A percentile compares a stretch with the other conserved stretches of the same genome.
phyloP scores from a whole-genome alignment of 768 basidiomycete genomes.

The Leucocoprinus leucothites region DNA sequence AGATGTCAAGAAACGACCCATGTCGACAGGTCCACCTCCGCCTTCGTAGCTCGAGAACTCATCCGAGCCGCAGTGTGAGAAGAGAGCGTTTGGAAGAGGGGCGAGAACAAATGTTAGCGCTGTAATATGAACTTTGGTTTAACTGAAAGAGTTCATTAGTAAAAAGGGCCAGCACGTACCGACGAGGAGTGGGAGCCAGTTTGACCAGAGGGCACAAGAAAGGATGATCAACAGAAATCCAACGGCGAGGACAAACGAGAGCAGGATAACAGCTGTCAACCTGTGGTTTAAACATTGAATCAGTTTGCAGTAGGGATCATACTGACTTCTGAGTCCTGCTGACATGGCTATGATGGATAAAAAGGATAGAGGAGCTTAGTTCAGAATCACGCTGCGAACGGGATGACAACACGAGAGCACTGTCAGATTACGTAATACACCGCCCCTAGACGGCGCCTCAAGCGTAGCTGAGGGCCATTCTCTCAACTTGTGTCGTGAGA shows the following conservation, averaged over 20 bases:
- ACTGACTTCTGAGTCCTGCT: slow-evolving; percentile 69
- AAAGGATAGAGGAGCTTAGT: slow-evolving; percentile 9
- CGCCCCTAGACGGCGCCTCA: neutral
- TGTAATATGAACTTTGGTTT: slow-evolving; percentile 26
- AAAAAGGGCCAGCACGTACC: slow-evolving; percentile 51
- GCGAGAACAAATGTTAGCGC: slow-evolving; percentile 94
- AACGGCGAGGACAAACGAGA: slow-evolving; percentile 95
- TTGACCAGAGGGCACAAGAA: slow-evolving; percentile 91
- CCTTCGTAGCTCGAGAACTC: slow-evolving; percentile 80
- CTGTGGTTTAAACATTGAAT: neutral
- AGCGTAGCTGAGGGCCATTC: too few species aligned
- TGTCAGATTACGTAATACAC: neutral
- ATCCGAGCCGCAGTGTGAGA: slow-evolving; percentile 88
- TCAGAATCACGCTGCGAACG: neutral
- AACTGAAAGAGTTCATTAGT: neutral
- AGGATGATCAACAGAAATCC: slow-evolving; percentile 99
- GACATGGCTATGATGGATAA: slow-evolving; percentile 37
- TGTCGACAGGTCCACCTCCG: slow-evolving; percentile 66
- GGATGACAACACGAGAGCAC: neutral
- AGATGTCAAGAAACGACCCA: slow-evolving; percentile 93
- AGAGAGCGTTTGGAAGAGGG: slow-evolving; percentile 92
- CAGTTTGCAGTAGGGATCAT: neutral
- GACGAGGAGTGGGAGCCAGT: slow-evolving; percentile 96
- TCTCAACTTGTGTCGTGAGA: neutral
- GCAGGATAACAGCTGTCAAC: slow-evolving; percentile 81